Percentiles rank a stretch among this genome's conserved stretches.
Conservation (phyloP, 306 rosid genomes). For the Clitoria ternatea region DNA sequence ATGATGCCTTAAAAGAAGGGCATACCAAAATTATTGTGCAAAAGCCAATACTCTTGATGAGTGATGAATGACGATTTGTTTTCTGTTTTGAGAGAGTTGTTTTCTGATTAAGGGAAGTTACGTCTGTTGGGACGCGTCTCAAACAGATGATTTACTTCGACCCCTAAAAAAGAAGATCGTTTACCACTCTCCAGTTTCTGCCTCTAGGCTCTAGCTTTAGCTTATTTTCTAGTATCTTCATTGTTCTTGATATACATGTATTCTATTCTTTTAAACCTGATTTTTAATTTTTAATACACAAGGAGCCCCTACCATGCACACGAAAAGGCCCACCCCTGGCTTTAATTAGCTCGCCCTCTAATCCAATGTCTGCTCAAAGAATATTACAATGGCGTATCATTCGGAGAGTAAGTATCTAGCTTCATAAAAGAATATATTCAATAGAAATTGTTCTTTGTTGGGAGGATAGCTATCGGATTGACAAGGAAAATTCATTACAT, state of each 20-base stretch:
- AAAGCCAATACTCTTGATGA: too few relatives aligned
- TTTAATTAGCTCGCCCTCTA: background rate
- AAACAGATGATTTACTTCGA: too few relatives aligned
- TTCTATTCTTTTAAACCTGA: background rate
- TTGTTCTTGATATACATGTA: background rate
- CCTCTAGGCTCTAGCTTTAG: too few relatives aligned
- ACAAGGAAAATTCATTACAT: conserved; percentile 37
- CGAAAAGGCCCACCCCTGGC: background rate
- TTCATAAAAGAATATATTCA: conserved; percentile 15
- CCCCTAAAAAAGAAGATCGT: too few relatives aligned
- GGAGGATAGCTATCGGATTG: conserved; percentile 24
- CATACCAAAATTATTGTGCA: too few relatives aligned
- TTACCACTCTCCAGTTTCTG: too few relatives aligned
- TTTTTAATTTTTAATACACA: background rate
- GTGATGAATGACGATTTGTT: too few relatives aligned
- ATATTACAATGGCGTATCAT: background rate
- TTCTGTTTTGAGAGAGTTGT: too few relatives aligned
- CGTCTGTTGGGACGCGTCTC: too few relatives aligned
- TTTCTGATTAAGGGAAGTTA: too few relatives aligned
- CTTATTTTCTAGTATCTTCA: background rate
- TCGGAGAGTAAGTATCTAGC: background rate
- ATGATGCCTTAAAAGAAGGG: too few relatives aligned
- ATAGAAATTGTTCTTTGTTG: conserved; percentile 19
- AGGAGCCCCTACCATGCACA: background rate
- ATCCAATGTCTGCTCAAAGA: too few relatives aligned